Base-by-base conservation (phyloP, 306 rosid species). In the Rosa persica region DNA sequence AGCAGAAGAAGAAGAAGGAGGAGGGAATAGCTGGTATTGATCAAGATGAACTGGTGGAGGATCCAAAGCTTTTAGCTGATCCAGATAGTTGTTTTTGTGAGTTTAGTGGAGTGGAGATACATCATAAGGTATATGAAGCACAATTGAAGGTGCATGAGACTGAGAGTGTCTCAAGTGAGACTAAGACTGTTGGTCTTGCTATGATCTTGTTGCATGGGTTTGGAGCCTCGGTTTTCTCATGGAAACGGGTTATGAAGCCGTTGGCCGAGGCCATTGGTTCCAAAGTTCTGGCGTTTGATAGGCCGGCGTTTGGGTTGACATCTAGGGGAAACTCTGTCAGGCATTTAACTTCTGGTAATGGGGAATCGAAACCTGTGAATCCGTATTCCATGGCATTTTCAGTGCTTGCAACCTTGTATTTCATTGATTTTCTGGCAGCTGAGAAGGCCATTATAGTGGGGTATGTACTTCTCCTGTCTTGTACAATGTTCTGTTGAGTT, bases 281-380 rank as follows among this genome's bases (percentile, higher is more conserved):
- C 23, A 94, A 88, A 79, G 91, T 90, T 81, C 87, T 94, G 65
- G 98, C 98, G 79, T 94, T 92, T 87, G 98, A 94, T 84, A 85
- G 98, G 83, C 98, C 98, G 3, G 98, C 98, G 22, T 94, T 94
- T 84, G 98, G 98, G 58, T 84, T 94, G 89, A 94, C 97, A 44
- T 88, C 98, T 11, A 89, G 98, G 80, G 83, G 83, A 12, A 78
- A 83, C 61, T 70, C 78, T 66, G 78, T 81, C 5, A 61, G 51
- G 61, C 85, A 64, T 71, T 76, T 61, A 73, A 52, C 90, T 72
- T 83, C 88, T 12, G 89, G 78, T 65, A 76, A 57, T 13, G 84
- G 72, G 76, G 89, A 86, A 48, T 3, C 79, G 16, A 88, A 83
- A 43, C 91, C 95, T 77, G 68, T 90, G 57, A 90, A 94, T 89